phyloP scores from a whole-genome alignment of 345 rosid genomes.

The Citrus unshiu region DNA sequence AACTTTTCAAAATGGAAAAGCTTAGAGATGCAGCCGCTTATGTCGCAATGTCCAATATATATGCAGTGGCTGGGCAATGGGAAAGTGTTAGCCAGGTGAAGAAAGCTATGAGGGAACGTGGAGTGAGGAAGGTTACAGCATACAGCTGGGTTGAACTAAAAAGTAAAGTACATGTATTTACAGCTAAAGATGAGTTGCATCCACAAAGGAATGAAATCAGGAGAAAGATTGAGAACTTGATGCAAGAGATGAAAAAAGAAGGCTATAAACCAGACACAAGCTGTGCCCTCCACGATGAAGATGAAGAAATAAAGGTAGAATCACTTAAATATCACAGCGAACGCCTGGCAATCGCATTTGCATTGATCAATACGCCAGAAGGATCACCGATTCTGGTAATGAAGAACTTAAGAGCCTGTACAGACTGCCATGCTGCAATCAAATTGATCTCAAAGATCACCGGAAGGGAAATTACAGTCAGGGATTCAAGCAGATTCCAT shows the following conservation, averaged over 20 bases:
- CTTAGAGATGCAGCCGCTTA: conserved; percentile 83
- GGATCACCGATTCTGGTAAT: conserved; percentile 68
- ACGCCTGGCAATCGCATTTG: conserved; percentile 77
- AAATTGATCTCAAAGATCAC: conserved; percentile 77
- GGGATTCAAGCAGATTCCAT: conserved; percentile 91
- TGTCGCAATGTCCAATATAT: conserved; percentile 81
- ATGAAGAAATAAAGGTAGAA: conserved; percentile 52
- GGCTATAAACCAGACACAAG: conserved; percentile 80
- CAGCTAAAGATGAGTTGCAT: conserved; percentile 61
- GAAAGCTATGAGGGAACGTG: conserved; percentile 76
- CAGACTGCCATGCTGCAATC: conserved; percentile 85
- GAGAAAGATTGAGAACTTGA: conserved; percentile 45
- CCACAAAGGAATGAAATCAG: conserved; percentile 50
- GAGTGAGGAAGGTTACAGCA: conserved; percentile 66
- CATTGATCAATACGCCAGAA: conserved; percentile 73
- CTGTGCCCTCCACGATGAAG: conserved; percentile 63
- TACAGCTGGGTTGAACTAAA: conserved; percentile 86
- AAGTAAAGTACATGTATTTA: conserved; percentile 55
- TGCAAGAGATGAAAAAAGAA: conserved; percentile 53
- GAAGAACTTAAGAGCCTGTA: conserved; percentile 86
- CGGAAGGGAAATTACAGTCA: conserved; percentile 67
- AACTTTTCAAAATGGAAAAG: conserved; percentile 62
- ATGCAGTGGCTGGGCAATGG: conserved; percentile 74
- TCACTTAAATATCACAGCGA: conserved; percentile 83
- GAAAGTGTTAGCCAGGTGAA: conserved; percentile 59